These are phyloP conservation scores for Citrullus mucosospermus DNA, from an alignment of 306 rosid genomes.

Conservation along the genomic window DNA sequence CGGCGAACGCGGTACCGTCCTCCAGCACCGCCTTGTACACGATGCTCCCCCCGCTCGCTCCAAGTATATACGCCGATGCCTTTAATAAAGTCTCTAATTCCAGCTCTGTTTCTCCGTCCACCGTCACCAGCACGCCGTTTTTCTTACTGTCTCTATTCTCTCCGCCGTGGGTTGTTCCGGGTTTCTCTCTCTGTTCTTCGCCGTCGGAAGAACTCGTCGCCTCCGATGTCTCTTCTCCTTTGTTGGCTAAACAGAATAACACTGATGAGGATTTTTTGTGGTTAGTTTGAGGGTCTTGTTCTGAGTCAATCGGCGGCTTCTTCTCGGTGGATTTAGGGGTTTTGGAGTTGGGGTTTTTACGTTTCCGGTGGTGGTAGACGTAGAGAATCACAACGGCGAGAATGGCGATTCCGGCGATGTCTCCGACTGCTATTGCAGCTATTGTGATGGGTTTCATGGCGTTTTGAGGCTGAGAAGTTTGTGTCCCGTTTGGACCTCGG, in stretches of 20 bases:
- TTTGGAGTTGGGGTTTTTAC: conserved; percentile 9
- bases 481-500: conserved; percentile 15
- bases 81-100: conserved; percentile 65
- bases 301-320: conserved; percentile 11
- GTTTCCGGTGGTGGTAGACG: conserved; percentile 48
- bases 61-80: conserved; percentile 73
- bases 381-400: conserved; percentile 38
- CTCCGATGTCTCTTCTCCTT: conserved; percentile 64
- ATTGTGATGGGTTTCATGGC: conserved; percentile 64
- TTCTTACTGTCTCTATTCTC: conserved; percentile 3
- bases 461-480: conserved; percentile 13
- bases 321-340: conserved; percentile 2
- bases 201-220: conserved; percentile 67
- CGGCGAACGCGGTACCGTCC: conserved; percentile 64
- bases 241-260: conserved; percentile 31
- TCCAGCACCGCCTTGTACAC: conserved; percentile 82
- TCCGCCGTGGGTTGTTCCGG: background rate
- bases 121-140: conserved; percentile 39
- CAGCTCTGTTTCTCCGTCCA: conserved; percentile 53
- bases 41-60: conserved; percentile 50
- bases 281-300: conserved; percentile 7
- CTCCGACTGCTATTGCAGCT: conserved; percentile 60
- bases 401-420: conserved; percentile 48
- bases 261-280: conserved; percentile 25
- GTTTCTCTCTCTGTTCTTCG: conserved; percentile 22